phyloP scores from a whole-genome alignment of 2,329 filamentous ascomycete species.

The Aspergillus floridensis region DNA sequence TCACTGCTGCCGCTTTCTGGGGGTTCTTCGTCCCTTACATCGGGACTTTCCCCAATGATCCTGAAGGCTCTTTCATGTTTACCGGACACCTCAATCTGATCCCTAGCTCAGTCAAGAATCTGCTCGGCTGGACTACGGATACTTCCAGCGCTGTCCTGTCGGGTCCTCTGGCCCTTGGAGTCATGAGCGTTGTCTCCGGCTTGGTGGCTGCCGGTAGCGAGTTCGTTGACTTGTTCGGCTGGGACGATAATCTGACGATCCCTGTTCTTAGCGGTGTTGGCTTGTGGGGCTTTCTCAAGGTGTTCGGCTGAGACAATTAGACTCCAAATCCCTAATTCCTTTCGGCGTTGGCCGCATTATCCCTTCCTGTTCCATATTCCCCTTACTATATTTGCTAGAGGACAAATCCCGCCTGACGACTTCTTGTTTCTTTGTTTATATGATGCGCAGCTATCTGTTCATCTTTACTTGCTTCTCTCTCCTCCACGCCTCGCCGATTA shows the following conservation, averaged over 20 bases:
- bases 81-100: conserved; percentile 67
- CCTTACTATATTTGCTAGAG: not conserved
- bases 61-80: conserved; percentile 74
- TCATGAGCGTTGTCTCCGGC: conserved; percentile 85
- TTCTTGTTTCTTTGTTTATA: not conserved
- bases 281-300: conserved; percentile 85
- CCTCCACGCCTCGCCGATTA: not conserved
- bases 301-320: conserved; percentile 59
- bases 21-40: conserved; percentile 73
- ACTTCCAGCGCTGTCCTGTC: conserved; percentile 58
- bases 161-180: conserved; percentile 69
- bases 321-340: not conserved
- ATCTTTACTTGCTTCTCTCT: not conserved
- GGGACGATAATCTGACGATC: conserved; percentile 98
- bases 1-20: conserved; percentile 83
- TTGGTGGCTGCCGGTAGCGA: conserved; percentile 85
- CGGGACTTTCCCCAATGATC: conserved; percentile 67
- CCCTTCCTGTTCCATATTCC: conserved; percentile 5
- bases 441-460: not conserved
- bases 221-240: conserved; percentile 84
- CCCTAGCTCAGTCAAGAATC: conserved; percentile 57
- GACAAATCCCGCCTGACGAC: not conserved
- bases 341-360: not conserved
- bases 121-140: conserved; percentile 59
- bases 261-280: conserved; percentile 85